Base-by-base conservation (phyloP, 1,139 yeast genomes). In the Scheffersomyces segobiensis region DNA sequence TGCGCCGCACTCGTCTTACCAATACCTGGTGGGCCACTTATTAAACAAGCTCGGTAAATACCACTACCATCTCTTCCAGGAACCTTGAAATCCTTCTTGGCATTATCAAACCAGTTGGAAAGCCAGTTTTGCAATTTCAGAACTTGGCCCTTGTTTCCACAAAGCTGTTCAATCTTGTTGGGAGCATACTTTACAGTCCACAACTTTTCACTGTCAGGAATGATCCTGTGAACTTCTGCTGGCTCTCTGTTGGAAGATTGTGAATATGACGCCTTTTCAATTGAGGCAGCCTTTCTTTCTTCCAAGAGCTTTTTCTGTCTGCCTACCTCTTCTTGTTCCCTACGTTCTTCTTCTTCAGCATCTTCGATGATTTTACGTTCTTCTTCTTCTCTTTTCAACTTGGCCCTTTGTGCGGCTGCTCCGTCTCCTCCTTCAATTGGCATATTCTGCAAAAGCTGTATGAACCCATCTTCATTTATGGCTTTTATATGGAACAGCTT, bases 181-280 rank as follows among this genome's bases (percentile, higher is more conserved):
- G 99, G 99, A 0, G 99, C 98, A 73, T 95, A 91, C 71, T 88
- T 92, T 3, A 87, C 89, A 0, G 99, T 95, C 99, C 99, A 96
- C 59, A 96, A 77, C 65, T 86, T 86, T 59, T 87, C 90, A 56
- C 74, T 74, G 57, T 79, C 81, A 6, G 81, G 71, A 21, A 79
- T 72, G 18, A 71, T 76, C 32, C 70, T 67, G 53, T 60, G 68
- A 18, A 57, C 64, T 55, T 66, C 68, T n/a, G 67, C 66, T 3
- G 70, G 68, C 24, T 52, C 56, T 50, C 52, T 52, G 32, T 48
- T 17, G 12, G 21, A 24, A 14, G 50, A 48, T 14, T 32, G 42
- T 20, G 54, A 22, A 46, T 72, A 60, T 21, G 73, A 73, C 42
- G 75, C 76, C 55, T 76, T 73, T 56, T 76, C 76, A 47, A 80